A percentile compares a stretch with the other conserved stretches of the same genome.
Conservation (phyloP, 139 green algal species). For the Nannochloris sp. region DNA sequence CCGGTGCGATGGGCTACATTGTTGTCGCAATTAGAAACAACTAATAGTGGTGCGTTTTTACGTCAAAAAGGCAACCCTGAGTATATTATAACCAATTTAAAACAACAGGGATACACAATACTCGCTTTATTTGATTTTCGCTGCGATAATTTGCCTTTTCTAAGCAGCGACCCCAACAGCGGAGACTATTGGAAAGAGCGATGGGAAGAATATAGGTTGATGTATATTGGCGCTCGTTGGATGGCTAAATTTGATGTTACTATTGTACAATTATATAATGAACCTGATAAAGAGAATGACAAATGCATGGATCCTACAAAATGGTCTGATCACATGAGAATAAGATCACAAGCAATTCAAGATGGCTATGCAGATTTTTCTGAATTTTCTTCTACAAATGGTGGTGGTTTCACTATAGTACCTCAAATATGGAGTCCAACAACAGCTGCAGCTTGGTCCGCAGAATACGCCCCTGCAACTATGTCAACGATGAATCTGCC, state of each 20-base stretch:
- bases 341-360: background rate
- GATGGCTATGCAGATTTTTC: no score
- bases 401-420: no score
- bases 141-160: background rate
- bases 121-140: background rate
- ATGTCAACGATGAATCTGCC: no score
- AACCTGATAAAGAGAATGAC: conserved; percentile 1
- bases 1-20: background rate
- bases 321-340: background rate
- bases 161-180: background rate
- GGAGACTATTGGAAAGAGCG: background rate
- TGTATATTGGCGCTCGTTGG: conserved; percentile 3
- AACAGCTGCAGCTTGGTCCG: no score
- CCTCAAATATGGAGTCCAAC: no score
- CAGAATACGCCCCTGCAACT: no score
- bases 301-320: background rate
- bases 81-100: background rate
- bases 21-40: background rate
- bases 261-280: background rate
- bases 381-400: no score
- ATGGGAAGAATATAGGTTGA: conserved; percentile 1
- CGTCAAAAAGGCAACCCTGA: background rate
- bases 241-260: background rate
- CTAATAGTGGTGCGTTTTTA: background rate
- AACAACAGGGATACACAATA: background rate